A percentile compares a stretch with the other conserved stretches of the same genome.
Evolutionary conservation across 495 filamentous ascomycete genomes (phyloP).

Genomic region (Poronia punctata): DNA sequence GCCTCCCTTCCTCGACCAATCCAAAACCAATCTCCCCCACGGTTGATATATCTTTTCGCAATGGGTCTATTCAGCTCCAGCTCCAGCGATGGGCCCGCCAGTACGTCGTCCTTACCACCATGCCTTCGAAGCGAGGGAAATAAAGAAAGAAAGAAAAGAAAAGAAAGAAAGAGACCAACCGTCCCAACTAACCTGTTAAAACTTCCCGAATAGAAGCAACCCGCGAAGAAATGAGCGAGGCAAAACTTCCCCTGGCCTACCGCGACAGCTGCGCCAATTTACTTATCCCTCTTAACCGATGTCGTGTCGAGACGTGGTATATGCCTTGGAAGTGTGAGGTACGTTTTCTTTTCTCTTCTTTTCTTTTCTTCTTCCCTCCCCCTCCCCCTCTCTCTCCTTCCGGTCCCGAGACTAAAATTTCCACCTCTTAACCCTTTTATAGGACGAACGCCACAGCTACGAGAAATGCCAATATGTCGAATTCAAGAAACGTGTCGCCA

Average conservation of each 20-base stretch:
- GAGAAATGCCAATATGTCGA: slow-evolving; percentile 99
- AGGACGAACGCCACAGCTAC: slow-evolving; percentile 94
- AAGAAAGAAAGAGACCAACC: neutral
- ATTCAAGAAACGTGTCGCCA: slow-evolving; percentile 95
- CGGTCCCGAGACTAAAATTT: slow-evolving; percentile 4
- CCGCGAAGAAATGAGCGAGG: slow-evolving; percentile 85
- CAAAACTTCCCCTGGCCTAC: slow-evolving; percentile 81
- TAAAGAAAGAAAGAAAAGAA: neutral
- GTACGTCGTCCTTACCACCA: neutral
- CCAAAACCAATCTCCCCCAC: too few relatives aligned
- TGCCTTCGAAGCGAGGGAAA: neutral
- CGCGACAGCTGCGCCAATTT: slow-evolving; percentile 91
- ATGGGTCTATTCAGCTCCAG: neutral
- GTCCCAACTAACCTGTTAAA: neutral
- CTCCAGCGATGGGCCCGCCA: neutral
- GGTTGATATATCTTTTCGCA: too few relatives aligned
- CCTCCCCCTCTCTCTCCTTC: neutral
- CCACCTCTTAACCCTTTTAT: slow-evolving; percentile 2
- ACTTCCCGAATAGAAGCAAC: slow-evolving; percentile 53
- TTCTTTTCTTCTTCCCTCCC: neutral
- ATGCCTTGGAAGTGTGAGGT: slow-evolving; percentile 98
- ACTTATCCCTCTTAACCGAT: slow-evolving; percentile 90
- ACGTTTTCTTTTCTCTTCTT: slow-evolving; percentile 27
- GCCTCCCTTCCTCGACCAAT: too few relatives aligned
- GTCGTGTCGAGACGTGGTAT: slow-evolving; percentile 86